Evolutionary conservation across 1,284 basidiomycete genomes (phyloP), one percentile per base, ranked within the genome.

Genomic region (Austroboletus olivaceoglutinosus): DNA sequence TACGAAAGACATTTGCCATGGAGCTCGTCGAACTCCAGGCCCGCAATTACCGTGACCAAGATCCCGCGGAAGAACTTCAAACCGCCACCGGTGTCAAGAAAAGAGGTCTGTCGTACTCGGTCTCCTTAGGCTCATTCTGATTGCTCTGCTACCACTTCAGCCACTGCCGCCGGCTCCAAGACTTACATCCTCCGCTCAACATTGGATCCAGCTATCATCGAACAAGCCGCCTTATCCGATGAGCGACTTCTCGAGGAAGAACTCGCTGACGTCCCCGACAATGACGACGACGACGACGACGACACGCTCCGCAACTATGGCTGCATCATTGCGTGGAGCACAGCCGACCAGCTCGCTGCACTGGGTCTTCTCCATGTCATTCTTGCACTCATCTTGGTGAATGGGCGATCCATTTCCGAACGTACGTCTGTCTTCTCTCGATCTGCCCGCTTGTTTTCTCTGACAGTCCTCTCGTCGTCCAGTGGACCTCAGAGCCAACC

Each of bases 11-110:
- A 0, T 88, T 91, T 59, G 86, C 83, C 4, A 82, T 90, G 80
- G 85, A 90, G 56, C 75, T 91, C 13, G 80, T 84, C 18, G 86
- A 91, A 64, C 76, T 91, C n/a, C 79, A 78, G 41, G 75, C 82
- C 0, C 81, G 84, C 31, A 78, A 80, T 1, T 80, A 77, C 43
- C 68, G 80, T 4, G 80, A 80, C 15, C 70, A 74, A 40, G 75
- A 77, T 30, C 66, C 69, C 27, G 66, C 70, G 23, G 79, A 80
- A 8, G 77, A 76, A 23, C 69, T 76, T 0, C 73, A 75, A 34
- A 73, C 71, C 33, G 74, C 77, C 8, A 79, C 79, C 2, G 80
- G 78, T 1, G 64, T 81, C n/a, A 86, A 80, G 70, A 80, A 76
- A 62, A 78, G 71, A 64, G 70, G 78, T 76, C 48, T 16, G 63